phyloP scores from a whole-genome alignment of 169 alveolate species.

The Cryptosporidium baileyi region DNA sequence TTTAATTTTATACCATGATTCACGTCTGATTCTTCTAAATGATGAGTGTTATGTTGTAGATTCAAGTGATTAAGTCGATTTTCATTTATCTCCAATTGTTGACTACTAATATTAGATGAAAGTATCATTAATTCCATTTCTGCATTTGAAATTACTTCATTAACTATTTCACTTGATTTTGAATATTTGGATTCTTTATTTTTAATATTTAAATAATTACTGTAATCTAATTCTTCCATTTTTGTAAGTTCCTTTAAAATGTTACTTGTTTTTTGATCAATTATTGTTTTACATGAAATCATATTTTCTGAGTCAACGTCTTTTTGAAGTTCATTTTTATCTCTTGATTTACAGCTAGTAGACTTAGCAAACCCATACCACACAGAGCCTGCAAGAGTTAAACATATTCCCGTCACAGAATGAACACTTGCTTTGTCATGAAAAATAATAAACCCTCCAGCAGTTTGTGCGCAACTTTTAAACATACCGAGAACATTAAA shows the following conservation, averaged over 20 bases:
- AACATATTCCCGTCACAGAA: constrained; percentile 68
- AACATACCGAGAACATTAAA: constrained; percentile 74
- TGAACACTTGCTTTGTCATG: constrained; percentile 68
- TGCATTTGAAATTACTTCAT: not conserved
- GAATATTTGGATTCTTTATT: not conserved
- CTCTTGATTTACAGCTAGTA: constrained; percentile 17
- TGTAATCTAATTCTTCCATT: not conserved
- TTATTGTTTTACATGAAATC: too few species aligned
- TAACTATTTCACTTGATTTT: not conserved
- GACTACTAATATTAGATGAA: not conserved
- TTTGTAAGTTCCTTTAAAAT: not conserved
- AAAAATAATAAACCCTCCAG: constrained; percentile 72
- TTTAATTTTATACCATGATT: not conserved
- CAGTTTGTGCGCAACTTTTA: constrained; percentile 74
- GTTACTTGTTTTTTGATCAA: not conserved
- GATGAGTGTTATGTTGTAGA: not conserved
- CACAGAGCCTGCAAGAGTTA: constrained; percentile 71
- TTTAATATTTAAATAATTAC: not conserved
- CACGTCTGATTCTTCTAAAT: not conserved
- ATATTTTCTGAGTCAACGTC: not conserved
- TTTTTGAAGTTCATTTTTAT: not conserved
- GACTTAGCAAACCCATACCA: constrained; percentile 68
- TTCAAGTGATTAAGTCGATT: not conserved
- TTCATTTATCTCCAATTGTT: not conserved
- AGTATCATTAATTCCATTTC: not conserved